A percentile compares a stretch with the other conserved stretches of the same genome.
Evolutionary conservation across 768 basidiomycete genomes (phyloP).

Genomic region (Lentinula raphanica): DNA sequence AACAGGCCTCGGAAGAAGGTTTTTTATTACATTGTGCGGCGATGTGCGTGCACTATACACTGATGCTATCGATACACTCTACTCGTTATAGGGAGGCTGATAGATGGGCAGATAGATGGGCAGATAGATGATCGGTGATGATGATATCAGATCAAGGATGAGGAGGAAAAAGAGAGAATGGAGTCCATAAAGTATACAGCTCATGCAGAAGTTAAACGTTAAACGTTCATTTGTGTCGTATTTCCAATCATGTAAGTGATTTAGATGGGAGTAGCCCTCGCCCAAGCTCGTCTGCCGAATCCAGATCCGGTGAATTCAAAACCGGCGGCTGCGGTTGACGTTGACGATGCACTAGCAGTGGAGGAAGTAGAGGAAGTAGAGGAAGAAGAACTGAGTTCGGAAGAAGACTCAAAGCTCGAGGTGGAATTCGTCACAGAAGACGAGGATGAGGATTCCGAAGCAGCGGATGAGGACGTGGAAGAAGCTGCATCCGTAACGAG

Average conservation of each 20-base stretch:
- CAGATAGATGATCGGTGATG: too few relatives aligned
- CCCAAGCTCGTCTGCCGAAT: not conserved
- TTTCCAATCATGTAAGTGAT: too few relatives aligned
- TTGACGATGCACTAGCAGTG: not conserved
- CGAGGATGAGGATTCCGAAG: not conserved
- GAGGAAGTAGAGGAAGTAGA: not conserved
- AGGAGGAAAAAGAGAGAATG: too few relatives aligned
- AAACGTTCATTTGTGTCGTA: too few relatives aligned
- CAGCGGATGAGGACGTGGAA: not conserved
- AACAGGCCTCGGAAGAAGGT: too few relatives aligned
- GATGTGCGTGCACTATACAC: too few relatives aligned
- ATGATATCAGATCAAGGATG: too few relatives aligned
- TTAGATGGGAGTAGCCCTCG: not conserved
- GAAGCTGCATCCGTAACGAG: not conserved
- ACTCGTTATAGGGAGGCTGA: too few relatives aligned
- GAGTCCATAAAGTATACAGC: not conserved
- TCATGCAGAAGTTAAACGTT: not conserved
- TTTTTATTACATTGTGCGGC: too few relatives aligned
- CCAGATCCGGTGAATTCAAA: slow-evolving; percentile 3
- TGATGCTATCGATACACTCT: not conserved
- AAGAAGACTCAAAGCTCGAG: not conserved
- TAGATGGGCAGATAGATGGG: too few relatives aligned
- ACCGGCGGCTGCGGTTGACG: not conserved
- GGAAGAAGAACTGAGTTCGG: not conserved
- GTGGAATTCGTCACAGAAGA: not conserved